A percentile compares a stretch with the other conserved stretches of the same genome.
Conservation (phyloP, 345 rosid species). For the Eucalyptus pauciflora region DNA sequence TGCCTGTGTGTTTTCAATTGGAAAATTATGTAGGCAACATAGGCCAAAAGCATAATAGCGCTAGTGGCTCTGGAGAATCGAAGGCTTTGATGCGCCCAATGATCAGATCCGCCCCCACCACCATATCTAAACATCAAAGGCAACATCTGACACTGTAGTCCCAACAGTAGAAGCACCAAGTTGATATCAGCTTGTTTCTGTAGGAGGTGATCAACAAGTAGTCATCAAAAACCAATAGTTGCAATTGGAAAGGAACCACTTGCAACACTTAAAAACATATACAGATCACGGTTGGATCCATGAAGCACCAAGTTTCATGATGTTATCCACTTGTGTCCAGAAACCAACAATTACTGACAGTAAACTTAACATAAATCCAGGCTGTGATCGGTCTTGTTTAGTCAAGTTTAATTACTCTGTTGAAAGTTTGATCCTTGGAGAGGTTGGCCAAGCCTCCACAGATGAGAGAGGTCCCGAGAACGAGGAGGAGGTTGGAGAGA, state of each 20-base stretch:
- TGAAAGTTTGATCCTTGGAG: slow-evolving; percentile 58
- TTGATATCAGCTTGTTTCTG: slow-evolving; percentile 86
- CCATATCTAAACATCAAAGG: slow-evolving; percentile 49
- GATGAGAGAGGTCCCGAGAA: slow-evolving; percentile 78
- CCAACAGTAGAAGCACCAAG: slow-evolving; percentile 50
- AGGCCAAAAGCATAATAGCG: slow-evolving; percentile 60
- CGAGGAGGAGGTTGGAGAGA: slow-evolving; percentile 79
- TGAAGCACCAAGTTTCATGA: not conserved
- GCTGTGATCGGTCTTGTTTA: not conserved
- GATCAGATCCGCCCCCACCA: not conserved
- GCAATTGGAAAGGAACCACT: not conserved
- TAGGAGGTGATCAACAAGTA: not conserved
- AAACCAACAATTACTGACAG: not conserved
- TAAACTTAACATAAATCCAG: not conserved
- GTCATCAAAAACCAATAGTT: not conserved
- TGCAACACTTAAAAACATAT: not conserved
- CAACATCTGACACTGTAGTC: slow-evolving; percentile 62
- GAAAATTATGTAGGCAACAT: slow-evolving; percentile 69
- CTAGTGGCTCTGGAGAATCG: slow-evolving; percentile 71
- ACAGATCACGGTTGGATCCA: not conserved
- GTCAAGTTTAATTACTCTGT: slow-evolving; percentile 34
- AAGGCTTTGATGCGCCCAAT: slow-evolving; percentile 14
- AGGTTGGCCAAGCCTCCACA: slow-evolving; percentile 78
- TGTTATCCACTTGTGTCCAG: not conserved
- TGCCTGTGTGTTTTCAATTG: slow-evolving; percentile 72